phyloP scores from a whole-genome alignment of 2,329 filamentous ascomycete genomes.

The Xylariaceae sp. region DNA sequence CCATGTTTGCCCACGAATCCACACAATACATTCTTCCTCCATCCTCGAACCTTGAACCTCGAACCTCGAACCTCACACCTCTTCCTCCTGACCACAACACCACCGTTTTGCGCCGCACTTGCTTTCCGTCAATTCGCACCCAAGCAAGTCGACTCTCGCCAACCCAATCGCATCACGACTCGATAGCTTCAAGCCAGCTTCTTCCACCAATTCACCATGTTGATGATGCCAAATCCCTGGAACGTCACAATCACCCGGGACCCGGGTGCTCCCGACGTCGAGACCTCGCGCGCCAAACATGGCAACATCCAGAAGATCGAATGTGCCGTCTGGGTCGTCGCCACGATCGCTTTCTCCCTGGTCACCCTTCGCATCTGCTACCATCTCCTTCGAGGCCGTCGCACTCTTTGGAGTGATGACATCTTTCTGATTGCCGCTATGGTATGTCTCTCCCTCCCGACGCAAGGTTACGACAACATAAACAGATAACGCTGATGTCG shows the following conservation, averaged over 20 bases:
- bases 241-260: not conserved
- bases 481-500: not conserved
- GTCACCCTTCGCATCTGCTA: slow-evolving; percentile 13
- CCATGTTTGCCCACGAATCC: not conserved
- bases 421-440: slow-evolving; percentile 16
- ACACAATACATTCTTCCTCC: not conserved
- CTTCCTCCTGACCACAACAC: too few relatives aligned
- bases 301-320: slow-evolving; percentile 5
- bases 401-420: slow-evolving; percentile 15
- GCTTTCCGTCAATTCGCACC: too few relatives aligned
- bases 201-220: not conserved
- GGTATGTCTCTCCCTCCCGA: slow-evolving; percentile 7
- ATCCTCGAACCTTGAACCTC: too few relatives aligned
- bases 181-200: too few relatives aligned
- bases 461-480: not conserved
- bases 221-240: not conserved
- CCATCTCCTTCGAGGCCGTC: slow-evolving; percentile 15
- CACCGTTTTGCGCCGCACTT: too few relatives aligned
- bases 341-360: slow-evolving; percentile 8
- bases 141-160: too few relatives aligned
- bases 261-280: slow-evolving; percentile 12
- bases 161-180: too few relatives aligned
- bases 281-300: slow-evolving; percentile 2
- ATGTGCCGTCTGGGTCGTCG: slow-evolving; percentile 2
- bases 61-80: too few relatives aligned